Evolutionary conservation across 2,329 filamentous ascomycete species (phyloP).

Genomic region (Fusarium coffeatum): DNA sequence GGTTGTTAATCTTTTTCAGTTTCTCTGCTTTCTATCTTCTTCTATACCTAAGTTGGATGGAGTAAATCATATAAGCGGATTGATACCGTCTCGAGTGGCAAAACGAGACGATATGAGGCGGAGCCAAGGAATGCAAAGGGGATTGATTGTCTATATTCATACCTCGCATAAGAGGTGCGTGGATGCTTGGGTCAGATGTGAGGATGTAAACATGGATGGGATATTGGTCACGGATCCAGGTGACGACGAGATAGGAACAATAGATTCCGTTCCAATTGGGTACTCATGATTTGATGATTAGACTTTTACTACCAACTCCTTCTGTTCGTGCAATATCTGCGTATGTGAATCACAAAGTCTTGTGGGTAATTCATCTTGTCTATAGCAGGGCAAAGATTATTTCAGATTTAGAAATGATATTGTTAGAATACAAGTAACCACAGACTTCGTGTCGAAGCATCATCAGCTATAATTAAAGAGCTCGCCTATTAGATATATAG

Average conservation of each 20-base stretch:
- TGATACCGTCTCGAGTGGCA: constrained; percentile 32
- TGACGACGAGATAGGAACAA: constrained; percentile 43
- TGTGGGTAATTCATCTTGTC: neutral
- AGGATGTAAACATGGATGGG: constrained; percentile 40
- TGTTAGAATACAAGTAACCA: neutral
- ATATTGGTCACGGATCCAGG: constrained; percentile 41
- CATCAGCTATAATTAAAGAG: constrained; percentile 22
- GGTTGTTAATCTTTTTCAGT: constrained; percentile 21
- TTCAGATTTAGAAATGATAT: neutral
- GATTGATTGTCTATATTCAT: constrained; percentile 1
- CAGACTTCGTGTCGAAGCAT: constrained; percentile 2
- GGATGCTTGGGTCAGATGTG: constrained; percentile 42
- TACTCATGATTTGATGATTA: constrained; percentile 29
- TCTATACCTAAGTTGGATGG: constrained; percentile 49
- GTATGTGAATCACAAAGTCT: neutral
- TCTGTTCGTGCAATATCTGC: neutral
- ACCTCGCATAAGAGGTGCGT: constrained; percentile 30
- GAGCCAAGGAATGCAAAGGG: constrained; percentile 18
- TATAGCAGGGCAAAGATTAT: neutral
- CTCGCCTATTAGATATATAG: constrained; percentile 17
- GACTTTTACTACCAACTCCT: neutral
- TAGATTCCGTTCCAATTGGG: constrained; percentile 47
- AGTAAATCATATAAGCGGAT: constrained; percentile 37
- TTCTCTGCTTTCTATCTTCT: constrained; percentile 33
- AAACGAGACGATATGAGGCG: constrained; percentile 10